Percentiles rank a stretch among this genome's conserved stretches.
phyloP scores from a whole-genome alignment of 768 basidiomycete genomes.

The Agaricus subrufescens region DNA sequence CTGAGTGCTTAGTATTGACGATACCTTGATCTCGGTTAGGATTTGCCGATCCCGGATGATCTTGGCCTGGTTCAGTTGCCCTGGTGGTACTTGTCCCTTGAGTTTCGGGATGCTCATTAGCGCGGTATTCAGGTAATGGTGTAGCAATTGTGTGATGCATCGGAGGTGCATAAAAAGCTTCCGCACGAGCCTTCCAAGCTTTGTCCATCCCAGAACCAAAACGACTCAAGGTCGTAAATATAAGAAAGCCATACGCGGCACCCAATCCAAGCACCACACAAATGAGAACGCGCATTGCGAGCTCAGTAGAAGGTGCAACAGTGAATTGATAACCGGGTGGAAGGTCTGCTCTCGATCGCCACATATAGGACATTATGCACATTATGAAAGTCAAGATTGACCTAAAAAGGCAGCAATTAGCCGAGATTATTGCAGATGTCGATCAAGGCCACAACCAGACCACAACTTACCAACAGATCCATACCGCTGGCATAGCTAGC shows the following conservation, averaged over 20 bases:
- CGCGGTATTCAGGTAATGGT: too few relatives aligned
- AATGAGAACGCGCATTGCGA: constrained; percentile 31
- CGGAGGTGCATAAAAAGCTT: too few relatives aligned
- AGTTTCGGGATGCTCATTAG: too few relatives aligned
- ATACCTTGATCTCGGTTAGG: too few relatives aligned
- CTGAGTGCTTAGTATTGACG: too few relatives aligned
- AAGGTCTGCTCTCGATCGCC: constrained; percentile 46
- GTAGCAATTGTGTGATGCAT: too few relatives aligned
- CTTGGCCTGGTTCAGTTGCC: too few relatives aligned
- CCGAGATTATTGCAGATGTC: not conserved
- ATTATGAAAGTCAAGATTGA: constrained; percentile 31
- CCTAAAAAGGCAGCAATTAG: not conserved
- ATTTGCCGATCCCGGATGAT: too few relatives aligned
- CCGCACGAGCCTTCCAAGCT: constrained; percentile 15
- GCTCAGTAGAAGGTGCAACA: not conserved
- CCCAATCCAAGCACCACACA: constrained; percentile 42
- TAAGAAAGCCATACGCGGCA: constrained; percentile 44
- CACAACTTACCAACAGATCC: constrained; percentile 10
- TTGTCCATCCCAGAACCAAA: constrained; percentile 38
- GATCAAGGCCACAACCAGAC: not conserved
- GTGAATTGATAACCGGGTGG: not conserved
- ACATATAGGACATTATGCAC: constrained; percentile 57
- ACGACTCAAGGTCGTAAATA: constrained; percentile 44
- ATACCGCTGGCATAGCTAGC: constrained; percentile 11
- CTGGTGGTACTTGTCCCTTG: too few relatives aligned